A percentile compares a stretch with the other conserved stretches of the same genome.
phyloP scores from a whole-genome alignment of 2,329 filamentous ascomycete species.

The Orbilia quercus region DNA sequence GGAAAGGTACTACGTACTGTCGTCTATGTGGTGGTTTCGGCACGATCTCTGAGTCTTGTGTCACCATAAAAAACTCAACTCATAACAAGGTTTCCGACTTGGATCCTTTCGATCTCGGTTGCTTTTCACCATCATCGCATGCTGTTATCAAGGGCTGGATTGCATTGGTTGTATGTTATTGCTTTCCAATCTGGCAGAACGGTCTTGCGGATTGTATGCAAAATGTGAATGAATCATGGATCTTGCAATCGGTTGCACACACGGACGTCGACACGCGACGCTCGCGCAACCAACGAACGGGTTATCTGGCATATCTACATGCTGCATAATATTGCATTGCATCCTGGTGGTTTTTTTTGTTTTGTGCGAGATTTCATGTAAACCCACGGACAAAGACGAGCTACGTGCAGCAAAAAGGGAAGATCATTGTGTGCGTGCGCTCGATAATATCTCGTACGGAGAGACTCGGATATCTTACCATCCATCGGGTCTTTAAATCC shows the following conservation, averaged over 20 bases:
- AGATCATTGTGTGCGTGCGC: constrained; percentile 9
- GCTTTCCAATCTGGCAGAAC: constrained; percentile 34
- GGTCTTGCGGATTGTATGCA: constrained; percentile 18
- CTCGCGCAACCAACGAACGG: too few relatives aligned
- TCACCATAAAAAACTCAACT: too few relatives aligned
- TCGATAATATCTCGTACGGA: constrained; percentile 20
- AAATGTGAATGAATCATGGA: constrained; percentile 4
- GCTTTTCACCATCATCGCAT: too few relatives aligned
- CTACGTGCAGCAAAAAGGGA: constrained; percentile 37
- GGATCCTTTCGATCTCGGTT: too few relatives aligned
- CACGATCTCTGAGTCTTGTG: too few relatives aligned
- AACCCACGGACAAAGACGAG: constrained; percentile 52
- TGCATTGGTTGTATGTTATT: not conserved
- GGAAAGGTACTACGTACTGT: too few relatives aligned
- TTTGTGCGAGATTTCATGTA: constrained; percentile 14
- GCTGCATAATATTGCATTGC: too few relatives aligned
- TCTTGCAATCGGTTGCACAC: not conserved
- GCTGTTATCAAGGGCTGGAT: not conserved
- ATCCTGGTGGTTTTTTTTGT: not conserved
- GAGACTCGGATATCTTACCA: constrained; percentile 15
- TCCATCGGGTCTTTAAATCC: not conserved
- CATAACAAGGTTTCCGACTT: too few relatives aligned
- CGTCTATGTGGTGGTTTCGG: too few relatives aligned
- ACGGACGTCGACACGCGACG: not conserved
- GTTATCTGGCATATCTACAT: too few relatives aligned